Conservation (phyloP, 2,329 filamentous ascomycete species). For the Ophiocordyceps camponoti-leonardi region DNA sequence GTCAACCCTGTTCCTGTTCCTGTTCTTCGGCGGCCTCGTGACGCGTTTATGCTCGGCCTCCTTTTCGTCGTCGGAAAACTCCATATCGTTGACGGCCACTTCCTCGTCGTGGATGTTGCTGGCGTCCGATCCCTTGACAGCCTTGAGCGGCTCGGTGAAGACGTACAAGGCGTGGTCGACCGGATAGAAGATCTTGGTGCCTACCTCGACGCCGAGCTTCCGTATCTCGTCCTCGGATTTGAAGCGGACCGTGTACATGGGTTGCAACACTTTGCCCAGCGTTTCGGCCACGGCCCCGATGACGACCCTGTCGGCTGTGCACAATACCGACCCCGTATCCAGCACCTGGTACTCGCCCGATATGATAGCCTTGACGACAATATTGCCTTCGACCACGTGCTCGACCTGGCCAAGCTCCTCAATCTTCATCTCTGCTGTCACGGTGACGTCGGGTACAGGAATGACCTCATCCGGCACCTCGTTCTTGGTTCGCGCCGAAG, state of each 20-base stretch:
- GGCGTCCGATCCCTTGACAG: conserved; percentile 76
- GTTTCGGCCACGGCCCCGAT: conserved; percentile 75
- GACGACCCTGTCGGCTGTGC: conserved; percentile 55
- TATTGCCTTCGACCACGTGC: conserved; percentile 59
- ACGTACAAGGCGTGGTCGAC: conserved; percentile 64
- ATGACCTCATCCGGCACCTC: conserved; percentile 48
- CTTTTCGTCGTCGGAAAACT: conserved; percentile 93
- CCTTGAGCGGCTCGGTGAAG: conserved; percentile 68
- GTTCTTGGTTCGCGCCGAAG: conserved; percentile 62
- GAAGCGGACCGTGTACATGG: conserved; percentile 72
- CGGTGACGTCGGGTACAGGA: conserved; percentile 60
- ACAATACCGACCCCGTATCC: conserved; percentile 70
- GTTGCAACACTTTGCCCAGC: conserved; percentile 70
- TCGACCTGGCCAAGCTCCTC: conserved; percentile 60
- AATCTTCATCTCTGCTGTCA: conserved; percentile 63
- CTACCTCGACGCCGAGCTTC: conserved; percentile 48
- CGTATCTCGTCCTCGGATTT: conserved; percentile 49
- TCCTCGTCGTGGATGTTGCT: conserved; percentile 94
- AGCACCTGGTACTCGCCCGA: conserved; percentile 74
- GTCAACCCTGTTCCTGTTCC: conserved; percentile 21
- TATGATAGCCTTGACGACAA: conserved; percentile 62
- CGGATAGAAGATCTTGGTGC: conserved; percentile 63
- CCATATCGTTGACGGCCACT: conserved; percentile 66
- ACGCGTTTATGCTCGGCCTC: conserved; percentile 67
- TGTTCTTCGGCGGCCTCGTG: conserved; percentile 47